Evolutionary conservation across 2,329 filamentous ascomycete species (phyloP), one percentile per base, ranked within the genome.

Genomic region (Juglanconis sp.): DNA sequence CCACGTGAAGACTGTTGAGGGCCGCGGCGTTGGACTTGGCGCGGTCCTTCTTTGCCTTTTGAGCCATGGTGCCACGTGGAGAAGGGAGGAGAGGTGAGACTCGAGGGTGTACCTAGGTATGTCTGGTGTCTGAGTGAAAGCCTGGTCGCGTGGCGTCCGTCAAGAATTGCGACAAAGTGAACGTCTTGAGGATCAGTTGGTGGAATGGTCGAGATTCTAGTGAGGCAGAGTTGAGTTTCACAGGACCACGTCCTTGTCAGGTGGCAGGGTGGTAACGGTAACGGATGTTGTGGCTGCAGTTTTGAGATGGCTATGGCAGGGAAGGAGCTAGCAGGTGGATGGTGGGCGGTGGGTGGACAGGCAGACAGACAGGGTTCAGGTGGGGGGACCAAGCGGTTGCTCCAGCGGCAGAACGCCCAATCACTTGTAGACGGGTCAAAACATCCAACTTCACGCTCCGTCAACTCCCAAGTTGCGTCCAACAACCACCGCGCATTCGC

Each of bases 1-100:
- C 89, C 58, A 91, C 79, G 73, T 96, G 94, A 32, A 95, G 91
- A 70, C 87, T 91, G 71, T 89, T 90, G 51, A 99, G 87, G 48
- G 89, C 81, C 38, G 85, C 79, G 51, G 85, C 80, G 75, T 98
- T 98, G 76, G 89, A 86, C 67, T 89, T 89, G 60, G 95, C 95
- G 64, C 77, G 77, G 68, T 86, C 83, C 68, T 87, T 87, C 70
- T 84, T 84, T 59, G 84, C 84, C 70, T 86, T 87, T 69, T 86
- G 83, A 35, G 84, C 84, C 84, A 87, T 87, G 63, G 64, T 59
- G 17, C 51, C 49, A 35, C 24, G 35, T 38, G 9, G 24, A 17
- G 5, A n/a, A 35, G 30, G 42, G 34, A 6, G 30, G 30, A 30
- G 7, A 47, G 54, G 53, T n/a, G n/a, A 17, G 36, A 42, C 44